These are phyloP conservation scores for Heterobasidion parviporum DNA, from an alignment of 1,284 basidiomycete species.

Conservation along the genomic window DNA sequence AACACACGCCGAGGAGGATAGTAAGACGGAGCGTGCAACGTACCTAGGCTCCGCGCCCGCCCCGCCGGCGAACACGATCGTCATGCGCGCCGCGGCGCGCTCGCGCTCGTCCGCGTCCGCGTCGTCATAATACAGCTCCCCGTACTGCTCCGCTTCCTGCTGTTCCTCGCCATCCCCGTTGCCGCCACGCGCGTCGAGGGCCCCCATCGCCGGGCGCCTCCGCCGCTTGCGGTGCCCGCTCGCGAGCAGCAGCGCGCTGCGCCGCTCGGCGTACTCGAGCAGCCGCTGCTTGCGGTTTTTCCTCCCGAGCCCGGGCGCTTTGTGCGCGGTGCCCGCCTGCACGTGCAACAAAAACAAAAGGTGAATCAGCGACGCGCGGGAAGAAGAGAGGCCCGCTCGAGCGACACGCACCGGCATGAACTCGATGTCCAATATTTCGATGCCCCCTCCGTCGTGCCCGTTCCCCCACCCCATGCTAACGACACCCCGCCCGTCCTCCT, in stretches of 20 bases:
- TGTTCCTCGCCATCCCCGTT: background rate
- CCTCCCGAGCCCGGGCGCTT: constrained; percentile 30
- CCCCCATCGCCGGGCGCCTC: background rate
- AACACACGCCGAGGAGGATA: background rate
- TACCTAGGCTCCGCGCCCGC: constrained; percentile 39
- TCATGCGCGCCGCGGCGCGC: constrained; percentile 28
- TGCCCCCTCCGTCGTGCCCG: constrained; percentile 66
- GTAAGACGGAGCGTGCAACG: constrained; percentile 11
- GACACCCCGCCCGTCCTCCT: constrained; percentile 53
- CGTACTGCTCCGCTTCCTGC: constrained; percentile 11
- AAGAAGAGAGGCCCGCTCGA: background rate
- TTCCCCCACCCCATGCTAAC: constrained; percentile 66
- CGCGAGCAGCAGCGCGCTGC: constrained; percentile 34
- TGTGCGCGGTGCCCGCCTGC: constrained; percentile 39
- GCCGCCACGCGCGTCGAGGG: constrained; percentile 17
- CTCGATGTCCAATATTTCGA: constrained; percentile 57
- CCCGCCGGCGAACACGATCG: constrained; percentile 35
- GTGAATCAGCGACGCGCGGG: background rate
- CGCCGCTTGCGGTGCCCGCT: constrained; percentile 11
- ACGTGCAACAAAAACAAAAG: constrained; percentile 1
- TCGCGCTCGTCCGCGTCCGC: constrained; percentile 18
- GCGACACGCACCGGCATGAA: constrained; percentile 47
- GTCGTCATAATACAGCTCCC: constrained; percentile 13
- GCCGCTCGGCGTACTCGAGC: constrained; percentile 53
- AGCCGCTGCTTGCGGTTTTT: constrained; percentile 59